Percentiles rank a stretch among this genome's conserved stretches.
Evolutionary conservation across 139 green algal species (phyloP).

Genomic region (Chlamydomonas schloesseri): DNA sequence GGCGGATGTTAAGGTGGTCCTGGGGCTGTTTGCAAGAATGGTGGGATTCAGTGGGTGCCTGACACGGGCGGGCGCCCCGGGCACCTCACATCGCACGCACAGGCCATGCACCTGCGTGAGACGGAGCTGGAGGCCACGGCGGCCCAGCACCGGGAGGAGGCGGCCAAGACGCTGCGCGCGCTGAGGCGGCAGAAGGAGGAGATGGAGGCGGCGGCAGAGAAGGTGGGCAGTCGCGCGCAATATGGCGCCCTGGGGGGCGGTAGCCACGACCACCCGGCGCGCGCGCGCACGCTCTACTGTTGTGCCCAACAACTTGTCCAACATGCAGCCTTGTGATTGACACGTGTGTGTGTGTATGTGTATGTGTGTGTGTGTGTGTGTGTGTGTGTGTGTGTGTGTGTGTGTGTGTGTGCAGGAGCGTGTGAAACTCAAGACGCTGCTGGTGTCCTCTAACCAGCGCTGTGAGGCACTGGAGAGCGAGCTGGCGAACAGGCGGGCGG

Average conservation of each 20-base stretch:
- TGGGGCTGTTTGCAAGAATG: no score
- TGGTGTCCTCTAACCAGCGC: not conserved
- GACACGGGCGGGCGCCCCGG: no score
- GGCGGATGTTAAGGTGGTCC: no score
- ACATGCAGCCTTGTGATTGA: no score
- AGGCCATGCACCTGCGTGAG: slow-evolving; percentile 39
- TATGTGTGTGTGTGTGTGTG: no score
- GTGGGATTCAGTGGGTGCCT: no score
- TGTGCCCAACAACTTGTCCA: no score
- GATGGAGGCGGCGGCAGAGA: slow-evolving; percentile 10
- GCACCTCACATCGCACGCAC: not conserved
- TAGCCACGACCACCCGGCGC: no score
- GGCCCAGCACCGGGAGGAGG: slow-evolving; percentile 18
- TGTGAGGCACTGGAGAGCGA: slow-evolving; percentile 24
- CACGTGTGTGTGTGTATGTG: no score
- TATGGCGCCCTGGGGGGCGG: no score
- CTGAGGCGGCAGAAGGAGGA: slow-evolving; percentile 27
- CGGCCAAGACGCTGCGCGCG: not conserved
- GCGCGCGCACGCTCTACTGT: no score
- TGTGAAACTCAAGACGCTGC: not conserved
- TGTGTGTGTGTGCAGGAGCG: slow-evolving; percentile 23
- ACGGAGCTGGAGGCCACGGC: slow-evolving; percentile 38
- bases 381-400: no score
- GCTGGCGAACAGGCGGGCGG: not conserved
- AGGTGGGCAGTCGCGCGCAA: not conserved